phyloP scores from a whole-genome alignment of 2,329 filamentous ascomycete genomes.

The Tolypocladium pustulatum region DNA sequence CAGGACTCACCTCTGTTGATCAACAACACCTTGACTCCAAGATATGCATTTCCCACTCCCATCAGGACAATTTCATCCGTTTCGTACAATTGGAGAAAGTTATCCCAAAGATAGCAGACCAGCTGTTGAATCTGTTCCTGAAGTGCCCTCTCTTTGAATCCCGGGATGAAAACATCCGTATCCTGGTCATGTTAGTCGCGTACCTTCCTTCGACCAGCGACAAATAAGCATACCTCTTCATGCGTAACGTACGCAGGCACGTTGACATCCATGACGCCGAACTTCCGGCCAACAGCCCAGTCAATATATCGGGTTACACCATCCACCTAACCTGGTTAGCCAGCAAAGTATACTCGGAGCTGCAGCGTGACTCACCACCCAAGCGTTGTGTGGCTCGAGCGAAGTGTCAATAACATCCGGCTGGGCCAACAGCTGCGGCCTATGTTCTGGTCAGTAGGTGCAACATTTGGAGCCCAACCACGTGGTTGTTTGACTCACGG shows the following conservation, averaged over 20 bases:
- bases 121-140: slow-evolving; percentile 60
- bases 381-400: slow-evolving; percentile 75
- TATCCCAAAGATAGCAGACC: slow-evolving; percentile 88
- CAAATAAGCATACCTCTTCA: slow-evolving; percentile 35
- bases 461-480: background rate
- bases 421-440: slow-evolving; percentile 60
- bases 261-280: slow-evolving; percentile 85
- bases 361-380: slow-evolving; percentile 54
- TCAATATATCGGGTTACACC: slow-evolving; percentile 69
- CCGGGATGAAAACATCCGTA: slow-evolving; percentile 34
- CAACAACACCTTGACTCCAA: slow-evolving; percentile 72
- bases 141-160: slow-evolving; percentile 33
- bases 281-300: slow-evolving; percentile 68
- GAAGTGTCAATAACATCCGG: slow-evolving; percentile 60
- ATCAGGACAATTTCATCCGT: slow-evolving; percentile 71
- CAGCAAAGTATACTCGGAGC: background rate
- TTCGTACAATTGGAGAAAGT: slow-evolving; percentile 75
- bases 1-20: slow-evolving; percentile 57
- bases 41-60: slow-evolving; percentile 81
- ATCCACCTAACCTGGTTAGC: slow-evolving; percentile 54
- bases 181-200: slow-evolving; percentile 24
- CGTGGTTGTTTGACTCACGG: slow-evolving; percentile 47
- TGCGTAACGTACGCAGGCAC: slow-evolving; percentile 67
- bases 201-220: background rate
- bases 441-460: slow-evolving; percentile 10